These are phyloP conservation scores for Artomyces pyxidatus DNA, from an alignment of 768 basidiomycete genomes.

Conservation along the genomic window DNA sequence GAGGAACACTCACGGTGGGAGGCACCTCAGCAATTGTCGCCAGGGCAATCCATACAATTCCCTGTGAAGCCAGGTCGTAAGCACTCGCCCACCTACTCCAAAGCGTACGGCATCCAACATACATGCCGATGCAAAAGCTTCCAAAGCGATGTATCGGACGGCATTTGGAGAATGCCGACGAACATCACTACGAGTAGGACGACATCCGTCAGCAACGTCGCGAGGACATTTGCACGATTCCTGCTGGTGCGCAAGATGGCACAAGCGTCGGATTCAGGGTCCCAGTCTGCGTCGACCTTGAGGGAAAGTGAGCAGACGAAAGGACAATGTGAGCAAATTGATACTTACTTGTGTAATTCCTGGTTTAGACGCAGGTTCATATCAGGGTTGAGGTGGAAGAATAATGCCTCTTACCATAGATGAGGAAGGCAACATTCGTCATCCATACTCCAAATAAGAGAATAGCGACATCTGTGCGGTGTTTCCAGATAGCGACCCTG, in stretches of 20 bases:
- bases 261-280: not conserved
- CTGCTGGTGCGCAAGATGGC: not conserved
- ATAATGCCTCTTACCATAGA: not conserved
- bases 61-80: not conserved
- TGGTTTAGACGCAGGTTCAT: not conserved
- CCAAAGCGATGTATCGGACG: not conserved
- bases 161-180: not conserved
- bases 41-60: not conserved
- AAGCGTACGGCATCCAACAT: not conserved
- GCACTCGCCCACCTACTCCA: not conserved
- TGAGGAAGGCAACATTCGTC: not conserved
- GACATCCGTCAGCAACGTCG: not conserved
- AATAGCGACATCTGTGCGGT: not conserved
- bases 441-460: not conserved
- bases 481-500: slow-evolving; percentile 5
- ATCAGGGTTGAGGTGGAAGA: not conserved
- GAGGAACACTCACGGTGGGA: not conserved
- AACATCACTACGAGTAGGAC: slow-evolving; percentile 2
- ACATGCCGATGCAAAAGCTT: slow-evolving; percentile 1
- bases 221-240: not conserved
- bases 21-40: slow-evolving; percentile 1
- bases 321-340: not conserved
- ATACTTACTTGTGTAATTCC: not conserved
- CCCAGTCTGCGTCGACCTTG: not conserved
- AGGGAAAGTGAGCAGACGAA: too few species aligned